phyloP scores from a whole-genome alignment of 2,329 filamentous ascomycete genomes.

The Pezicula radicicola region DNA sequence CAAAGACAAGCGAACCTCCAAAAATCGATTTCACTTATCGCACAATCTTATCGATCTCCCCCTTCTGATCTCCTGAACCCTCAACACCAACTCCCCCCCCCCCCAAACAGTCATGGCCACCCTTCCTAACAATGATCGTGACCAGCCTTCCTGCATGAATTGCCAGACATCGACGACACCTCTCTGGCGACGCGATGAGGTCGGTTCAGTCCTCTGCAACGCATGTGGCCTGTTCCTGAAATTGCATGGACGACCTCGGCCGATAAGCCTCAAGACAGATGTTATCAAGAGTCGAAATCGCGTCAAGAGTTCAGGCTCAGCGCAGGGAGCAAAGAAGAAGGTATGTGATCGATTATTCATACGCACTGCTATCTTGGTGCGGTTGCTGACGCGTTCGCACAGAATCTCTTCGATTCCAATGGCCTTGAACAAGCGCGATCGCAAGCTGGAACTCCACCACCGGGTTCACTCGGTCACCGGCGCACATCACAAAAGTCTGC shows the following conservation, averaged over 20 bases:
- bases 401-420: slow-evolving; percentile 45
- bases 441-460: slow-evolving; percentile 50
- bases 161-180: slow-evolving; percentile 94
- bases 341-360: slow-evolving; percentile 40
- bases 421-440: slow-evolving; percentile 55
- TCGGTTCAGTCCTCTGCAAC: slow-evolving; percentile 94
- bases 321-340: slow-evolving; percentile 78
- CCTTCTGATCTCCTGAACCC: slow-evolving; percentile 6
- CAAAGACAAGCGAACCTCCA: neutral
- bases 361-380: neutral
- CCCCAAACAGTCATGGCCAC: slow-evolving; percentile 42
- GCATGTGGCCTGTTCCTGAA: slow-evolving; percentile 97
- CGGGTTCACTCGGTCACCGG: slow-evolving; percentile 53
- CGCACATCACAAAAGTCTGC: slow-evolving; percentile 69
- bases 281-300: slow-evolving; percentile 99
- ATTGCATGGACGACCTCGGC: slow-evolving; percentile 87
- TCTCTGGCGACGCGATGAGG: slow-evolving; percentile 95
- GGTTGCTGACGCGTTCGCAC: slow-evolving; percentile 21
- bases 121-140: slow-evolving; percentile 44
- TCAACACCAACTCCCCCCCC: neutral
- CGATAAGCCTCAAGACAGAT: slow-evolving; percentile 96
- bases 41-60: slow-evolving; percentile 13
- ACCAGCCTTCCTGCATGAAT: slow-evolving; percentile 94
- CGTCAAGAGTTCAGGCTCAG: slow-evolving; percentile 81
- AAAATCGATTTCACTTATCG: slow-evolving; percentile 10